phyloP scores from a whole-genome alignment of 768 basidiomycete genomes.

The Auriscalpium orientale region DNA sequence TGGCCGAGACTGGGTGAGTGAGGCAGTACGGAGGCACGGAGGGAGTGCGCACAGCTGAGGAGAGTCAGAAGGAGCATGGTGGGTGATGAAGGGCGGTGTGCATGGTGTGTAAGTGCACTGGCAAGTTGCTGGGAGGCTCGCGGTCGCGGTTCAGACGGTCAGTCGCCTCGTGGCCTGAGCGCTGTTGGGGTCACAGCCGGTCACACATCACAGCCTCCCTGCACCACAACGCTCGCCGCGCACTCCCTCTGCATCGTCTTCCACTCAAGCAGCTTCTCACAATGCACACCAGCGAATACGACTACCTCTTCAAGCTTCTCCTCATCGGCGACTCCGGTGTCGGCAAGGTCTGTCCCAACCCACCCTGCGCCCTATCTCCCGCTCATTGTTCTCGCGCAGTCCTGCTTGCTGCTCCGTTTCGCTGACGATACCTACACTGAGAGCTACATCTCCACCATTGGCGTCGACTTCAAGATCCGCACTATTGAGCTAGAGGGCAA shows the following conservation, averaged over 20 bases:
- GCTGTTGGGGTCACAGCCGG: background rate
- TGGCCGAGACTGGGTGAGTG: background rate
- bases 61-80: no score
- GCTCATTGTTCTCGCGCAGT: conserved; percentile 39
- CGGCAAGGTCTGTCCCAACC: conserved; percentile 56
- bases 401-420: conserved; percentile 85
- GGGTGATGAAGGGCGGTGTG: no score
- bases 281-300: conserved; percentile 92
- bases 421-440: conserved; percentile 98
- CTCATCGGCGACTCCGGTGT: conserved; percentile 96
- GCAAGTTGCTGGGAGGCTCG: no score
- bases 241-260: conserved; percentile 4
- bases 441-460: conserved; percentile 95
- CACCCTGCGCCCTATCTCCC: conserved; percentile 8
- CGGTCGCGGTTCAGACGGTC: background rate
- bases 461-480: conserved; percentile 98
- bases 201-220: conserved; percentile 9
- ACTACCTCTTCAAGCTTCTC: conserved; percentile 93
- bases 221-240: conserved; percentile 10
- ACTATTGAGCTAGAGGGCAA: conserved; percentile 98
- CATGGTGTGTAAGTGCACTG: no score
- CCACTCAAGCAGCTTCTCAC: conserved; percentile 17
- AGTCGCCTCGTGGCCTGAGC: conserved; percentile 1
- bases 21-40: background rate
- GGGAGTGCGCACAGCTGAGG: background rate